A percentile compares a stretch with the other conserved stretches of the same genome.
Evolutionary conservation across 345 rosid genomes (phyloP).

Genomic region (Streptanthus diversifolius): DNA sequence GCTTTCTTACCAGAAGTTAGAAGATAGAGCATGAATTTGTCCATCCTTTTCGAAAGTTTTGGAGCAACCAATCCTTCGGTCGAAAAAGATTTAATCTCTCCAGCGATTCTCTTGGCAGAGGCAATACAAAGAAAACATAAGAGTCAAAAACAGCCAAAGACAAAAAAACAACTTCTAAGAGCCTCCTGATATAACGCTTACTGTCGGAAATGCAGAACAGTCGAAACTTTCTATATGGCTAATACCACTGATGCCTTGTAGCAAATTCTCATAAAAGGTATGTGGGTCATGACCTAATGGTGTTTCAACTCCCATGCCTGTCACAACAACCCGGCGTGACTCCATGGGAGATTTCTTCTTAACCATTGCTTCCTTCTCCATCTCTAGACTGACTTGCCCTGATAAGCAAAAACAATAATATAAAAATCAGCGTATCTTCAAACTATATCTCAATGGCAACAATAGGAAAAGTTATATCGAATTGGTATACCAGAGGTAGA

Average conservation of each 20-base stretch:
- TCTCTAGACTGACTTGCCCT: conserved; percentile 36
- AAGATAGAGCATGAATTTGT: conserved; percentile 87
- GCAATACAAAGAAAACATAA: not conserved
- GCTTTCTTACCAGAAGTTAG: conserved; percentile 95
- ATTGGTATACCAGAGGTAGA: conserved; percentile 38
- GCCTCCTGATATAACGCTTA: conserved; percentile 28
- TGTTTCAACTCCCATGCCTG: conserved; percentile 88
- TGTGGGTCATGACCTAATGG: conserved; percentile 80
- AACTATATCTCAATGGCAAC: not conserved
- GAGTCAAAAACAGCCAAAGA: not conserved
- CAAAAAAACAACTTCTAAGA: not conserved
- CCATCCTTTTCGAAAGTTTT: conserved; percentile 87
- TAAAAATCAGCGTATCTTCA: not conserved
- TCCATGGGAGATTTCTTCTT: conserved; percentile 55
- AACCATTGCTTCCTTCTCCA: conserved; percentile 46
- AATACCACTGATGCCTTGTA: conserved; percentile 81
- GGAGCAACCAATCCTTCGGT: conserved; percentile 85
- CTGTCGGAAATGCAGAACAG: conserved; percentile 78
- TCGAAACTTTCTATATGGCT: conserved; percentile 82
- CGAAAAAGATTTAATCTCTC: conserved; percentile 78
- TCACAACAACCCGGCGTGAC: conserved; percentile 85
- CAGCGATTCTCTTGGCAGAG: conserved; percentile 71
- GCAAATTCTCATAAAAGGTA: conserved; percentile 73
- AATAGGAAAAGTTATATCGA: not conserved
- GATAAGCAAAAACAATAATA: not conserved